phyloP scores from a whole-genome alignment of 768 basidiomycete species.

The Lactarius trivialis region DNA sequence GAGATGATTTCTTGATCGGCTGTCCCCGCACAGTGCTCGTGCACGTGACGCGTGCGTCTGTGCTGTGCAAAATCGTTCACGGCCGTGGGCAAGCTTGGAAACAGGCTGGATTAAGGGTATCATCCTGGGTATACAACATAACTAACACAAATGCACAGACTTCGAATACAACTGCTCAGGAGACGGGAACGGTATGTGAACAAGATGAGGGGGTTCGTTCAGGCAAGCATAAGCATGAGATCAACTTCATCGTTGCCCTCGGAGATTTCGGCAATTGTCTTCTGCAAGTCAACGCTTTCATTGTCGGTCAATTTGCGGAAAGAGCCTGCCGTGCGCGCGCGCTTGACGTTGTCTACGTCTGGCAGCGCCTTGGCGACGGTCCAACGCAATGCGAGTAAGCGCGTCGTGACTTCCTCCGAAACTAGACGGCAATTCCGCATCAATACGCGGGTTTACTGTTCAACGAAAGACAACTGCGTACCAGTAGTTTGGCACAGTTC shows the following conservation, averaged over 20 bases:
- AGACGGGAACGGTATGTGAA: background rate
- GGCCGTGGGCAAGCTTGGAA: background rate
- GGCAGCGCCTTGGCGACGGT: background rate
- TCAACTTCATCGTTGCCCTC: background rate
- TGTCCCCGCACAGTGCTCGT: background rate
- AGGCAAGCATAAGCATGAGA: constrained; percentile 3
- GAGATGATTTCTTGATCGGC: background rate
- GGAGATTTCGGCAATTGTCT: background rate
- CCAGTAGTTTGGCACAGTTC: background rate
- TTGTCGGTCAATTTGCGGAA: background rate
- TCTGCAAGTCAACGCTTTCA: background rate
- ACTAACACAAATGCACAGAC: constrained; percentile 1
- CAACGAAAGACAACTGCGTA: background rate
- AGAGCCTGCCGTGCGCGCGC: constrained; percentile 5
- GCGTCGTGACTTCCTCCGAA: background rate
- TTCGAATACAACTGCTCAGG: background rate
- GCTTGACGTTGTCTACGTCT: background rate
- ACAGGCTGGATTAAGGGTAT: background rate
- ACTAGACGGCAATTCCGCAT: constrained; percentile 1
- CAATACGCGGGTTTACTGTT: background rate
- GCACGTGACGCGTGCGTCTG: background rate
- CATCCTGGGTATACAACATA: background rate
- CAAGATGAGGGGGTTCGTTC: background rate
- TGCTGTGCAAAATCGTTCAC: too few species aligned
- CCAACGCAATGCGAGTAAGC: constrained; percentile 14